Evolutionary conservation across 2,329 filamentous ascomycete species (phyloP), one percentile per base, ranked within the genome.

Genomic region (Dactylellina drechsleri): DNA sequence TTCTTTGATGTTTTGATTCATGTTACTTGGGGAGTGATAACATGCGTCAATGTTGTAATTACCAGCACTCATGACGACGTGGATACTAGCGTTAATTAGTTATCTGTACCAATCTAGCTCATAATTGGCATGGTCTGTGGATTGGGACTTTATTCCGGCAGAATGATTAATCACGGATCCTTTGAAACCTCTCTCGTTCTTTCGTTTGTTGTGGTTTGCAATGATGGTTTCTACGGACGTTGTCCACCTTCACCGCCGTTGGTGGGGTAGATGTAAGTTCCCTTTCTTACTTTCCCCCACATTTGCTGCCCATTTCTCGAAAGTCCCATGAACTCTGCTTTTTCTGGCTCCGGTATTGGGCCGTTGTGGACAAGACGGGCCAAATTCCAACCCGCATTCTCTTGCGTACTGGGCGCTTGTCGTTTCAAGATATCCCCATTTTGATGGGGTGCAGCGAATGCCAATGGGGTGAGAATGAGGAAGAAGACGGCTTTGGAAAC

Each of bases 1-100:
- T 47, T 47, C 43, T 47, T 47, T 47, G 13, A 47, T 47, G 4
- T 15, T 15, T 47, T 47, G 43, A n/a, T 47, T 47, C 43, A 47
- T 47, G 13, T 47, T 47, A 8, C 8, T 47, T 18, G 43, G 13
- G 43, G 1, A 15, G 13, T 47, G 43, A 18, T 10, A n/a, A 47
- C 43, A 47, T n/a, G 15, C 43, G 16, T 47, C 43, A 1, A 13
- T 13, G 1, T 47, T 47, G 43, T 1, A 7, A 47, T 47, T 13
- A 13, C 43, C 43, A 5, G 43, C 43, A 16, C 43, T 47, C 43
- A 47, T 47, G 43, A 47, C 43, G 43, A 47, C 13, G 43, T 47
- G 43, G 13, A 47, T 47, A 36, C 10, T 5, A 4, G 23, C 23
- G 2, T 23, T 23, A 23, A 23, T 23, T 23, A 23, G 23, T 23